Base-by-base conservation (phyloP, 306 rosid genomes). In the Citrullus amarus region DNA sequence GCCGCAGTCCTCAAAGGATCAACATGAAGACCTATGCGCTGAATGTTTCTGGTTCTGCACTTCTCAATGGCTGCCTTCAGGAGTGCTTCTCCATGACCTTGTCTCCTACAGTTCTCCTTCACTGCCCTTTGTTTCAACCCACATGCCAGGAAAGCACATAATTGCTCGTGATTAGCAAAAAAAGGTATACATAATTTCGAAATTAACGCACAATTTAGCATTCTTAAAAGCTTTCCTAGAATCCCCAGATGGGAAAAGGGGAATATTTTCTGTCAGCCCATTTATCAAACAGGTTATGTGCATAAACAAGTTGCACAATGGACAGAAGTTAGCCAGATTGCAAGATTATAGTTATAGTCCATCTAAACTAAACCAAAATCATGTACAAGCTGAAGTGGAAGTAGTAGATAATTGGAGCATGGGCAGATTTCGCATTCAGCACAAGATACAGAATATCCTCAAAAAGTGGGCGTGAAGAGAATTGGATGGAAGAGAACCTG, bases 41-140 rank as follows among this genome's bases (percentile, higher is more conserved):
- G 81, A 36, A 92, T 87, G 67, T 89, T 92, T 82, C 94, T 88
- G 70, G 84, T 83, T 76, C 87, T 34, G 84, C 97, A 92, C 84
- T 86, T 92, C 68, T 85, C 76, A 67, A 92, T 89, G 76, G 96
- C 98, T 4, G 89, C 98, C 83, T 84, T 87, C 78, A 94, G 80
- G 44, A 94, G 80, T 54, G 87, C 86, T 86, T 90, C 94, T 53
- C 98, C 98, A 9, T 90, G 87, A 16, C 98, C 98, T 78, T 83
- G 93, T 84, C 85, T 89, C 81, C 97, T 87, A 80, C 82, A 90
- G 57, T 80, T 86, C 78, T 92, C 97, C 89, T 87, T 94, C 87
- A 92, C 98, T 94, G 14, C 16, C 38, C 50, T 81, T 67, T 8
- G 76, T 34, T 76, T 41, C 41, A 76, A 30, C 7, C 72, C 17